A percentile compares a stretch with the other conserved stretches of the same genome.
Evolutionary conservation across 2,329 filamentous ascomycete genomes (phyloP).

Genomic region (Zymoseptoria tritici): DNA sequence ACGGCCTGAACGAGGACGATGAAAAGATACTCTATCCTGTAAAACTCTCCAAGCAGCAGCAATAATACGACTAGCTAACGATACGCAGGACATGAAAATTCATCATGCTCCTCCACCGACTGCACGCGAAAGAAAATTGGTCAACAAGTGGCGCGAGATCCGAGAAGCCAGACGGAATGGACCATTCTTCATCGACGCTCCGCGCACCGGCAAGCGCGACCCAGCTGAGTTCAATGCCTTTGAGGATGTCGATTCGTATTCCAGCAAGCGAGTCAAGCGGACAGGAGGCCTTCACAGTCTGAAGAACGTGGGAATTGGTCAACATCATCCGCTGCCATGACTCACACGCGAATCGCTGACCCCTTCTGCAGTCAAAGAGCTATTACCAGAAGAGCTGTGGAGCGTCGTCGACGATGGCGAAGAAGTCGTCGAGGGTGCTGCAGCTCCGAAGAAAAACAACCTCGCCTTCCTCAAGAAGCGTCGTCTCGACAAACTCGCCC

Average conservation of each 20-base stretch:
- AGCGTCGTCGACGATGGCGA: constrained; percentile 31
- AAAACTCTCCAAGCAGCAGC: not conserved
- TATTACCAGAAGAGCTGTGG: constrained; percentile 41
- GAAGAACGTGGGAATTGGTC: constrained; percentile 36
- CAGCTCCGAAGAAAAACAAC: constrained; percentile 11
- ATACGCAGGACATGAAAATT: constrained; percentile 4
- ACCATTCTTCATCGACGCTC: constrained; percentile 16
- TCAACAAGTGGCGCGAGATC: constrained; percentile 9
- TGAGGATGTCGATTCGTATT: constrained; percentile 40
- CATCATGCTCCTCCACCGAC: constrained; percentile 8
- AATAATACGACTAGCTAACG: not conserved
- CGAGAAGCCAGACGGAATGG: constrained; percentile 12
- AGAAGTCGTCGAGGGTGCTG: constrained; percentile 7
- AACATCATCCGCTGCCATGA: not conserved
- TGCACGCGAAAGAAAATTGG: constrained; percentile 8
- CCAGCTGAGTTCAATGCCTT: constrained; percentile 50
- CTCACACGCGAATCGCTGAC: not conserved
- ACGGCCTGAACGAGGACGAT: constrained; percentile 5
- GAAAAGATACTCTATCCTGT: constrained; percentile 18
- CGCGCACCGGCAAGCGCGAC: constrained; percentile 40
- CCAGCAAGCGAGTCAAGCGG: constrained; percentile 29
- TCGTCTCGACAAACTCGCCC: constrained; percentile 18
- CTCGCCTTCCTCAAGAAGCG: constrained; percentile 18
- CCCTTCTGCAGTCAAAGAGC: constrained; percentile 38
- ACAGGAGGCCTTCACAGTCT: constrained; percentile 35